These are phyloP conservation scores for Fusarium subglutinans DNA, from an alignment of 2,329 filamentous ascomycete species.

Conservation along the genomic window DNA sequence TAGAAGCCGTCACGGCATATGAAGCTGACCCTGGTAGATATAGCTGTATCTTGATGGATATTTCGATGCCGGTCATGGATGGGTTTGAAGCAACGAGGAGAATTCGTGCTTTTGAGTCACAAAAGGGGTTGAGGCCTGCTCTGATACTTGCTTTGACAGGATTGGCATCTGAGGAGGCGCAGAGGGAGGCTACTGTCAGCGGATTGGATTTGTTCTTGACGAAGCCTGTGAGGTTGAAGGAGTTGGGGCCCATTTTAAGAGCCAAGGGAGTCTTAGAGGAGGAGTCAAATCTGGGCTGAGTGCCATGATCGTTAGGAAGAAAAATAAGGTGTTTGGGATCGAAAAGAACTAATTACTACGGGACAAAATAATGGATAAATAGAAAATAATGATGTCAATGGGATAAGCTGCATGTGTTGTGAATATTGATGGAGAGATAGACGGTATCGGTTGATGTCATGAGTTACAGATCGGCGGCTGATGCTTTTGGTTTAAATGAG, in stretches of 20 bases:
- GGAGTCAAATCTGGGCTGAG: constrained; percentile 13
- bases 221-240: constrained; percentile 60
- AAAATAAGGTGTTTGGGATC: not conserved
- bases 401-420: not conserved
- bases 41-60: constrained; percentile 55
- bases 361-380: not conserved
- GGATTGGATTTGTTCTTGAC: constrained; percentile 65
- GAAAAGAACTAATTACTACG: not conserved
- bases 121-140: constrained; percentile 51
- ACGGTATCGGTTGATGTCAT: too few species aligned
- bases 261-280: constrained; percentile 27
- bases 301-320: too few species aligned
- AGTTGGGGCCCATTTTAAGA: constrained; percentile 43
- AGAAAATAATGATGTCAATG: not conserved
- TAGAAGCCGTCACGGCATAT: constrained; percentile 47
- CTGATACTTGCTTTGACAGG: constrained; percentile 64
- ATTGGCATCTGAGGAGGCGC: constrained; percentile 58
- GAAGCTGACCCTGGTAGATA: constrained; percentile 35
- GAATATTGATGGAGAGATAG: not conserved
- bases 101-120: constrained; percentile 60
- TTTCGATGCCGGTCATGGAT: constrained; percentile 68
- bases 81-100: constrained; percentile 59
- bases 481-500: not conserved
- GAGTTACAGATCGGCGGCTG: not conserved
- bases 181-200: constrained; percentile 62